A percentile compares a stretch with the other conserved stretches of the same genome.
Evolutionary conservation across 306 rosid genomes (phyloP).

Genomic region (Rosa chinensis): DNA sequence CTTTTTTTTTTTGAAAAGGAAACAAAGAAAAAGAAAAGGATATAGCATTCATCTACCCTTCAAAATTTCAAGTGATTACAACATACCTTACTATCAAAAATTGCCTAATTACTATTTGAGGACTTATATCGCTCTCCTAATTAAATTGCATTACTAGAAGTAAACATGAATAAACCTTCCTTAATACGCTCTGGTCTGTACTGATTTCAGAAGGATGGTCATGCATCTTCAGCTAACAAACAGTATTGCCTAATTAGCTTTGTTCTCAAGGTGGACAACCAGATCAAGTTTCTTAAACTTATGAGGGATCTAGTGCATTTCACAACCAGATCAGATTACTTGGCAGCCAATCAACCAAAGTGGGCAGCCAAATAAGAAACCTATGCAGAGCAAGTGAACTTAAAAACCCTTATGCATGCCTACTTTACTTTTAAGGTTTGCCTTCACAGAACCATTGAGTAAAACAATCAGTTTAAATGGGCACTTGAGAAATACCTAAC

Average conservation of each 20-base stretch:
- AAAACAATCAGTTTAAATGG: background rate
- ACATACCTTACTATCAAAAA: too few species aligned
- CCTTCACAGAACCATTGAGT: background rate
- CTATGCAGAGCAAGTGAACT: background rate
- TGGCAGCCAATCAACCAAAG: slow-evolving; percentile 3
- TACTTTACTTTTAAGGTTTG: background rate
- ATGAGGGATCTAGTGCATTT: background rate
- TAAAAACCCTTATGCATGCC: background rate
- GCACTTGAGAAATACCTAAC: background rate
- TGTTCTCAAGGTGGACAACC: slow-evolving; percentile 4
- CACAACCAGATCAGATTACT: slow-evolving; percentile 2
- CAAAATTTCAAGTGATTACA: too few species aligned
- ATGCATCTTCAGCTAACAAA: background rate
- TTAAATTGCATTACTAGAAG: too few species aligned
- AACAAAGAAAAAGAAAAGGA: too few species aligned
- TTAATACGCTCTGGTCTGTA: too few species aligned
- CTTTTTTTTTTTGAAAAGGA: too few species aligned
- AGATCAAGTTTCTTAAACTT: background rate
- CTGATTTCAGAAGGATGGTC: background rate
- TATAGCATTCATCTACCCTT: too few species aligned
- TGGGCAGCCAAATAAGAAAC: slow-evolving; percentile 11
- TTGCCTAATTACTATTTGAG: too few species aligned
- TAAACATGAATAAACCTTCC: too few species aligned
- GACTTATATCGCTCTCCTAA: too few species aligned
- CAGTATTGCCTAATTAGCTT: background rate